Evolutionary conservation across 2,329 filamentous ascomycete genomes (phyloP), one percentile per base, ranked within the genome.

Genomic region (Colletotrichum acutatum): DNA sequence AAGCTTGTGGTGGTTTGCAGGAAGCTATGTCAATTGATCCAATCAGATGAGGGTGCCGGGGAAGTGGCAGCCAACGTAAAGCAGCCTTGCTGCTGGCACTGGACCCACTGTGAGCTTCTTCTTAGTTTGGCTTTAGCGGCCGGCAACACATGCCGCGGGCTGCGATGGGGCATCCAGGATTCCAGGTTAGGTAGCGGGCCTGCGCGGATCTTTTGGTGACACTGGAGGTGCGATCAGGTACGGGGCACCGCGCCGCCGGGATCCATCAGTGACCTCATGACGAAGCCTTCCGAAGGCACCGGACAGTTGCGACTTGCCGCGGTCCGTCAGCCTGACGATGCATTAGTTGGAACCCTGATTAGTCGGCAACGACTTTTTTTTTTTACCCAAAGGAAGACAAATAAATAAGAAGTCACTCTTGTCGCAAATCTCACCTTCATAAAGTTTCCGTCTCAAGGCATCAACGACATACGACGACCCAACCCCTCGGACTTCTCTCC

Each of bases 191-290:
- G 24, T 63, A 28, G 52, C n/a, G 53, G 54, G 56, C 22, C 49
- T 62, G 37, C 58, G 58, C 64, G 65, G 65, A 63, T 63, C 68
- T 49, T 49, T 60, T 60, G 42, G 64, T 32, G 42, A 42, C 37
- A 34, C 37, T 42, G 14, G 37, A 52, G 58, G 64, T 59, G 69
- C 71, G 52, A 28, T 69, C 66, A 60, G 54, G 52, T 11, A 56
- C 53, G 22, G 54, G 64, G 54, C 37, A 59, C 34, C 64, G 34
- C 54, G 28, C 64, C 26, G 53, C 34, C n/a, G 62, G 67, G 66
- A 63, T 61, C 66, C 71, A 73, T 73, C 34, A 61, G 71, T 73
- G 71, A 73, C 71, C 66, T 73, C 66, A 72, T 72, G 70, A 70
- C 66, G 61, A 72, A 61, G 60, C 22, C 28, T 34, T 60, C 61